A percentile compares a stretch with the other conserved stretches of the same genome.
These are phyloP conservation scores for Withania somnifera DNA, from an alignment of 305 asterid species.

Conservation along the genomic window DNA sequence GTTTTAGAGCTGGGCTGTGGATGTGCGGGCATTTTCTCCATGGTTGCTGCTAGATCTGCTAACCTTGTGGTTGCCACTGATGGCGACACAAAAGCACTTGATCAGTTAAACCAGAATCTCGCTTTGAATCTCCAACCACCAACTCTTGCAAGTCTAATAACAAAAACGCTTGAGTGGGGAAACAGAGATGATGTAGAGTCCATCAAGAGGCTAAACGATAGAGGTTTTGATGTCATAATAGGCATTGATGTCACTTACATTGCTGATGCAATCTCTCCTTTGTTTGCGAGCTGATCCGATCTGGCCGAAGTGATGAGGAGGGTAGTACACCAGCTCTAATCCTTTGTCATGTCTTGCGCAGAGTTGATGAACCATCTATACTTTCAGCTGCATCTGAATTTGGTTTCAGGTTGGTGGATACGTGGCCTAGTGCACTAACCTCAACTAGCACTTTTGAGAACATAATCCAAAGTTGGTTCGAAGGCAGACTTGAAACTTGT, in stretches of 20 bases:
- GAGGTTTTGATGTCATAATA: slow-evolving; percentile 63
- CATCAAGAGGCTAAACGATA: slow-evolving; percentile 30
- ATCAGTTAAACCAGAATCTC: slow-evolving; percentile 49
- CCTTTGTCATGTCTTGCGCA: slow-evolving; percentile 69
- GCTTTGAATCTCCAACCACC: slow-evolving; percentile 39
- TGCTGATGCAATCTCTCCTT: slow-evolving; percentile 52
- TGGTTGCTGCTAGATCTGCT: slow-evolving; percentile 64
- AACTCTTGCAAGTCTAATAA: slow-evolving; percentile 18
- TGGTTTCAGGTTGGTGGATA: slow-evolving; percentile 54
- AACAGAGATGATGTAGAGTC: slow-evolving; percentile 37
- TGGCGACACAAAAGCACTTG: slow-evolving; percentile 64
- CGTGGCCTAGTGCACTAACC: slow-evolving; percentile 38
- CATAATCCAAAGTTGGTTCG: slow-evolving; percentile 43
- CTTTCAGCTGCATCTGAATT: slow-evolving; percentile 45
- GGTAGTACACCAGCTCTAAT: slow-evolving; percentile 37
- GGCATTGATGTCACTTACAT: slow-evolving; percentile 85
- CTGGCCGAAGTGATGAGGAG: neutral
- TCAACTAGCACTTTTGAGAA: slow-evolving; percentile 17
- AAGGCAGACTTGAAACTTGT: slow-evolving; percentile 8
- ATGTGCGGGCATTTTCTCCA: slow-evolving; percentile 74
- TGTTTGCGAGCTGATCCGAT: slow-evolving; percentile 57
- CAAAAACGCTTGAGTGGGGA: slow-evolving; percentile 69
- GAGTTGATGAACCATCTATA: slow-evolving; percentile 73
- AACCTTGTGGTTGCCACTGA: slow-evolving; percentile 78
- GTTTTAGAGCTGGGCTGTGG: slow-evolving; percentile 89